Base-by-base conservation (phyloP, 1,284 basidiomycete species). In the Ceraceosorus guamensis region DNA sequence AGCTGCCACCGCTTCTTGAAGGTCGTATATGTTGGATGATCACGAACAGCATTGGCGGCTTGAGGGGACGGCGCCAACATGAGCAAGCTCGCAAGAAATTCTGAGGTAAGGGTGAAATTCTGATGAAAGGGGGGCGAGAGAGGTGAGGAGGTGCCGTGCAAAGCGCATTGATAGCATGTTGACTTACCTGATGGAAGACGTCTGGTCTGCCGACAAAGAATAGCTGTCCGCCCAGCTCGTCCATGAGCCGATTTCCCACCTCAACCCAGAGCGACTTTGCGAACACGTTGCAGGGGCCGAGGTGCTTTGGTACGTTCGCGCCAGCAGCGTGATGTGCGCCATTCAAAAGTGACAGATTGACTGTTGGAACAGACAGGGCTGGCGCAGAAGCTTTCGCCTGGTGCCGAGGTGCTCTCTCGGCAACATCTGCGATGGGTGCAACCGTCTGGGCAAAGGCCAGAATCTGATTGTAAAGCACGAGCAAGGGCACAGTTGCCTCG, bases 1-100 rank as follows among this genome's bases (percentile, higher is more conserved):
- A 98, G 81, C 73, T 97, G 93, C 92, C 93, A 98, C 44, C 91
- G 82, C 55, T 84, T 82, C 70, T 87, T 84, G 68, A 97, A 93
- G 0, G 84, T 77, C 6, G 74, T 66, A 76, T 87, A 92, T 4
- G 84, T 80, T 0, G 84, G 82, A 74, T 90, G 87, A 39, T 82
- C 79, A 10, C 82, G 75, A 37, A 68, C 50, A 6, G 59, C 57
- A 4, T 10, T 7, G 1, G 7, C n/a, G 6, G 66, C 56, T 18
- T 61, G 53, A 5, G 34, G 0, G 0, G 88, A 89, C 0, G 91
- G 89, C 0, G 89, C 87, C 13, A 91, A 80, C 46, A 82, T 82
- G 75, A 92, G 89, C 13, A 97, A 79, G 3, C 86, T 83, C n/a
- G 82, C 81, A n/a, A 97, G 80, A 73, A 97, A 96, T 6, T 83